Conservation (phyloP, 768 basidiomycete species). For the Asterophora lycoperdoides region DNA sequence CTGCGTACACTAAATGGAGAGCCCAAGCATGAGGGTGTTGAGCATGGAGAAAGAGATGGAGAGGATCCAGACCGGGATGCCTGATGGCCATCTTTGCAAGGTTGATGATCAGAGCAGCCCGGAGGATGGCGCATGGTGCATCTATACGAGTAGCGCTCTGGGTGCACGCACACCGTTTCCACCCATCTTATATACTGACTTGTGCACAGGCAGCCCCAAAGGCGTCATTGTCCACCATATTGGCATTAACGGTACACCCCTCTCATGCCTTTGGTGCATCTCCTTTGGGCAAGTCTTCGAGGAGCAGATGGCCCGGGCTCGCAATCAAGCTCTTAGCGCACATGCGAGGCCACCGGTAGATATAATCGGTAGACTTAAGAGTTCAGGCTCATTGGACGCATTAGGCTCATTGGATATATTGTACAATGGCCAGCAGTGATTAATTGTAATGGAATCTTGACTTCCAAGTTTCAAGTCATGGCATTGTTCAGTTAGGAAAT, state of each 20-base stretch:
- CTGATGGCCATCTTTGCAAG: conserved; percentile 26
- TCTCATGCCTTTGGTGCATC: too few species aligned
- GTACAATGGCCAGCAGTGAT: too few species aligned
- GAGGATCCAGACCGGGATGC: conserved; percentile 13
- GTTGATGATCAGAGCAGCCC: conserved; percentile 34
- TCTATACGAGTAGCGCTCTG: conserved; percentile 54
- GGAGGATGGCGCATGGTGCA: conserved; percentile 50
- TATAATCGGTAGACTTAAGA: too few species aligned
- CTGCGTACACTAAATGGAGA: conserved; percentile 23
- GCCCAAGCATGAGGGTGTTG: conserved; percentile 20
- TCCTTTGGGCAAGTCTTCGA: too few species aligned
- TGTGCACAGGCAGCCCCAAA: conserved; percentile 53
- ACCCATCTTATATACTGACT: conserved; percentile 24
- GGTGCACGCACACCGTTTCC: conserved; percentile 4
- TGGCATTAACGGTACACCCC: conserved; percentile 52
- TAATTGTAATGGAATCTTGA: too few species aligned
- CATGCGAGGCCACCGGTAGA: too few species aligned
- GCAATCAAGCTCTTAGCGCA: too few species aligned
- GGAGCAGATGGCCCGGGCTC: too few species aligned
- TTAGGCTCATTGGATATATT: too few species aligned
- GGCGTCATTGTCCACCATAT: conserved; percentile 57
- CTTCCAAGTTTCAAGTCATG: too few species aligned
- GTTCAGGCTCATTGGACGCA: too few species aligned
- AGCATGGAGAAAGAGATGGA: conserved; percentile 31
- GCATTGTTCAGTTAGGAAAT: too few species aligned